Percentiles rank a stretch among this genome's conserved stretches.
Evolutionary conservation across 768 basidiomycete species (phyloP).

Genomic region (Russula ochroleuca): DNA sequence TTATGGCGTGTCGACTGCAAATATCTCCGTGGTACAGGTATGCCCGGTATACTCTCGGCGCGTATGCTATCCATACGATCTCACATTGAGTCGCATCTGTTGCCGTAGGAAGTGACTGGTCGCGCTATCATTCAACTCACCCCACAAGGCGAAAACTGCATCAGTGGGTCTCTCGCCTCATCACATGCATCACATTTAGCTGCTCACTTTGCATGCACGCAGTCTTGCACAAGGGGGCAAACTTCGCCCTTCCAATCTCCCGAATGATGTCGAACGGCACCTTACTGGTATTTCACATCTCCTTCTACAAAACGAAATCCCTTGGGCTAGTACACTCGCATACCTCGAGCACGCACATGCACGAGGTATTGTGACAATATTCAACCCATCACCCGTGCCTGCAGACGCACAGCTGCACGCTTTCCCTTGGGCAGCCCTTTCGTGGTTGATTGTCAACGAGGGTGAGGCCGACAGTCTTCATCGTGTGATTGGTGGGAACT

Average conservation of each 20-base stretch:
- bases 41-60: background rate
- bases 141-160: constrained; percentile 56
- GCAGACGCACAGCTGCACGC: constrained; percentile 36
- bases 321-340: constrained; percentile 39
- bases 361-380: constrained; percentile 36
- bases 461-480: constrained; percentile 41
- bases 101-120: constrained; percentile 46
- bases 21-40: constrained; percentile 42
- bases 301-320: constrained; percentile 59
- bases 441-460: constrained; percentile 57
- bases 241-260: constrained; percentile 41
- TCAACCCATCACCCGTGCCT: constrained; percentile 59
- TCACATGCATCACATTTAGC: background rate
- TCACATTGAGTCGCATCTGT: background rate
- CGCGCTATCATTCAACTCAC: constrained; percentile 59
- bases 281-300: constrained; percentile 46
- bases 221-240: constrained; percentile 60
- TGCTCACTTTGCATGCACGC: background rate
- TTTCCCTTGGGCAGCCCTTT: constrained; percentile 49
- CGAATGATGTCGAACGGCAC: constrained; percentile 21
- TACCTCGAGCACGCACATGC: constrained; percentile 31
- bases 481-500: constrained; percentile 3
- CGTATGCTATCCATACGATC: background rate
- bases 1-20: constrained; percentile 41
- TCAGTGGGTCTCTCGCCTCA: constrained; percentile 39